phyloP scores from a whole-genome alignment of 2,329 filamentous ascomycete genomes.

The Paracoccidioides lutzii region DNA sequence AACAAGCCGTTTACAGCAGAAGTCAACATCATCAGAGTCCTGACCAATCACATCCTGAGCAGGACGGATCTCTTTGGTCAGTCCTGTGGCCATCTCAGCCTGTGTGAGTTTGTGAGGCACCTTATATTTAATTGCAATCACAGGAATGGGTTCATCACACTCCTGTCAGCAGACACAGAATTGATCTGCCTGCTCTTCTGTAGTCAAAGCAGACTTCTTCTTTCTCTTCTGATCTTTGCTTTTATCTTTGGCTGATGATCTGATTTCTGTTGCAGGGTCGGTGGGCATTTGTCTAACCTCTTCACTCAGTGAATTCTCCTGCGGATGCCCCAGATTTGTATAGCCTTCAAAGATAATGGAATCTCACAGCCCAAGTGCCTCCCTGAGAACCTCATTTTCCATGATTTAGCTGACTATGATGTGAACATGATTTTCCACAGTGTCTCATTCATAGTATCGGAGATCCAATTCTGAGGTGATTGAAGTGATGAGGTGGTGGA shows the following conservation, averaged over 20 bases:
- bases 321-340: conserved; percentile 20
- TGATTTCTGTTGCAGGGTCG: conserved; percentile 7
- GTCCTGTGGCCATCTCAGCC: conserved; percentile 15
- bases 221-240: conserved; percentile 12
- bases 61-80: conserved; percentile 15
- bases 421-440: conserved; percentile 26
- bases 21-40: conserved; percentile 16
- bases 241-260: conserved; percentile 5
- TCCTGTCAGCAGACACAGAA: conserved; percentile 15
- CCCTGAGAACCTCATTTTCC: conserved; percentile 18
- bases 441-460: conserved; percentile 21
- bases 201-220: background rate
- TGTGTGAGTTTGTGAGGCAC: conserved; percentile 16
- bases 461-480: conserved; percentile 27
- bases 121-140: conserved; percentile 17
- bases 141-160: conserved; percentile 12
- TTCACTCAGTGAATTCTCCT: conserved; percentile 8
- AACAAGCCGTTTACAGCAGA: conserved; percentile 14
- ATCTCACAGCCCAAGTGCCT: conserved; percentile 20
- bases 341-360: conserved; percentile 28
- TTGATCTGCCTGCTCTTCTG: conserved; percentile 12
- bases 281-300: conserved; percentile 10
- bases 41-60: conserved; percentile 16
- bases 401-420: conserved; percentile 21
- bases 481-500: conserved; percentile 13